Percentiles rank a stretch among this genome's conserved stretches.
Evolutionary conservation across 306 rosid species (phyloP).

Genomic region (Comarum palustre): DNA sequence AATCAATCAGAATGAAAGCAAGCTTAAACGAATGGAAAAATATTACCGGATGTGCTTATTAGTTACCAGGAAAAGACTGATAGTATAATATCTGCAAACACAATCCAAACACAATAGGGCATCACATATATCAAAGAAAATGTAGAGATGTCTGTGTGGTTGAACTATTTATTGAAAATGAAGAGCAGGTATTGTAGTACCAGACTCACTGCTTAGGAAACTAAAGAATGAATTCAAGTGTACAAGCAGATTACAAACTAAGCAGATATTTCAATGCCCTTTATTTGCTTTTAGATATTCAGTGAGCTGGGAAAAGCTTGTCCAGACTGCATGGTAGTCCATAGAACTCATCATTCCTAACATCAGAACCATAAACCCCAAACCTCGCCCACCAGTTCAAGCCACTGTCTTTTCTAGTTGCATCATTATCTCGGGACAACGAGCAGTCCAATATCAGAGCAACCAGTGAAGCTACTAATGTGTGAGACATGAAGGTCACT

Average conservation of each 20-base stretch:
- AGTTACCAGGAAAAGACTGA: background rate
- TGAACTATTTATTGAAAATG: background rate
- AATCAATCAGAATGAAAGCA: background rate
- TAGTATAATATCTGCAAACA: background rate
- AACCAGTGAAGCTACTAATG: slow-evolving; percentile 64
- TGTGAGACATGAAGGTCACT: slow-evolving; percentile 66
- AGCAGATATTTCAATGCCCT: slow-evolving; percentile 13
- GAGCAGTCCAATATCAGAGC: slow-evolving; percentile 60
- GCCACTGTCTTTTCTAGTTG: slow-evolving; percentile 47
- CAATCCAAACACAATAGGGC: slow-evolving; percentile 10
- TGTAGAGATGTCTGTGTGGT: background rate
- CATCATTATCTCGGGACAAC: slow-evolving; percentile 42
- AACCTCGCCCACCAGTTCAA: slow-evolving; percentile 77
- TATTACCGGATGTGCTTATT: background rate
- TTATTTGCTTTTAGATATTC: slow-evolving; percentile 11
- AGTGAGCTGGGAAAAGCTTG: slow-evolving; percentile 49
- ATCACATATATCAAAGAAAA: background rate
- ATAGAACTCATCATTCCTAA: slow-evolving; percentile 68
- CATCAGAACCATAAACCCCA: slow-evolving; percentile 49
- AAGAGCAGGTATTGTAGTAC: background rate
- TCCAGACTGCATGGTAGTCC: slow-evolving; percentile 52
- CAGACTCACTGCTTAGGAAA: slow-evolving; percentile 8
- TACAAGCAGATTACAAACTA: background rate
- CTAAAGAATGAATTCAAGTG: background rate
- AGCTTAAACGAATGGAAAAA: background rate